Evolutionary conservation across 805 yeast species (phyloP).

Genomic region (Metschnikowia proteae): DNA sequence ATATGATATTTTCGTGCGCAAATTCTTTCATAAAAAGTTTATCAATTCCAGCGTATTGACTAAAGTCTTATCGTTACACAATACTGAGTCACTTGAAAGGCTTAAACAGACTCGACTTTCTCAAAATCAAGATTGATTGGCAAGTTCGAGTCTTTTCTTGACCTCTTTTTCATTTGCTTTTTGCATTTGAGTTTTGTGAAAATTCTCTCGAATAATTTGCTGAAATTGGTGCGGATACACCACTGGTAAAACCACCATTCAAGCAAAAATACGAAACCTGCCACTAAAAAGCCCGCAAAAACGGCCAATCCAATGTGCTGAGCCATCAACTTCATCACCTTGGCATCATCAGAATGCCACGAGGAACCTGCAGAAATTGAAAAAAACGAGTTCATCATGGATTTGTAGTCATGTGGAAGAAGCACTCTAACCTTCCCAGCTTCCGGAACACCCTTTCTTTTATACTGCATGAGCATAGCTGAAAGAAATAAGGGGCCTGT

Average conservation of each 20-base stretch:
- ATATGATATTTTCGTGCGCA: not conserved
- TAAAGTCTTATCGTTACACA: not conserved
- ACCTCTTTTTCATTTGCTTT: conserved; percentile 29
- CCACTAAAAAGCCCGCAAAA: conserved; percentile 62
- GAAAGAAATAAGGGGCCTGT: conserved; percentile 89
- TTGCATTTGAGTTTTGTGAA: conserved; percentile 13
- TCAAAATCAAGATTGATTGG: conserved; percentile 37
- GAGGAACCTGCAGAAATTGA: conserved; percentile 78
- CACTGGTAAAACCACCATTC: conserved; percentile 41
- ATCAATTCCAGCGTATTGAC: not conserved
- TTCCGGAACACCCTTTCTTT: conserved; percentile 71
- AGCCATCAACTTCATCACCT: conserved; percentile 67
- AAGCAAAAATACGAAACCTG: conserved; percentile 33
- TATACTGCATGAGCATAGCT: conserved; percentile 83
- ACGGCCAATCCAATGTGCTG: conserved; percentile 72
- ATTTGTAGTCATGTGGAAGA: conserved; percentile 69
- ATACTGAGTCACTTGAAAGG: not conserved
- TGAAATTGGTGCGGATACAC: conserved; percentile 29
- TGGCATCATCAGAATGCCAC: conserved; percentile 90
- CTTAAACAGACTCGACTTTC: conserved; percentile 13
- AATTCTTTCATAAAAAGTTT: not conserved
- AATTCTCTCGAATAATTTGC: conserved; percentile 19
- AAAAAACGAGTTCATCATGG: conserved; percentile 60
- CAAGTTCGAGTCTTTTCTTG: conserved; percentile 55
- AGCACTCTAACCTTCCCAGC: conserved; percentile 65